These are phyloP conservation scores for Exophiala dermatitidis DNA, from an alignment of 2,329 filamentous ascomycete genomes.

Conservation along the genomic window DNA sequence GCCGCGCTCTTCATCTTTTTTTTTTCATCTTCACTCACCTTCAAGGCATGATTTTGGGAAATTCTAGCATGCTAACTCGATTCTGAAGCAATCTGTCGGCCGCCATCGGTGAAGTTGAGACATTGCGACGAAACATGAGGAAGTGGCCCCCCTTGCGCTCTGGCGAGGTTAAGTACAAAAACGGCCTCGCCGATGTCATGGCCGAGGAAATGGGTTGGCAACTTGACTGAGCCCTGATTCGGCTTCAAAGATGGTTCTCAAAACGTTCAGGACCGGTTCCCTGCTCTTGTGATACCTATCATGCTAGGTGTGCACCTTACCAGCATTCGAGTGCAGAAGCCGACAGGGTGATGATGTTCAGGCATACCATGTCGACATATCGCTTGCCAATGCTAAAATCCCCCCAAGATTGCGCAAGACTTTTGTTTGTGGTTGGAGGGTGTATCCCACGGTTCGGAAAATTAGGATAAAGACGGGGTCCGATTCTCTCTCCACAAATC, in stretches of 20 bases:
- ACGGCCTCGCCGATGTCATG: slow-evolving; percentile 46
- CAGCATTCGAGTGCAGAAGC: too few species aligned
- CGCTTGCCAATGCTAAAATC: too few species aligned
- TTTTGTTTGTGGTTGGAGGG: too few species aligned
- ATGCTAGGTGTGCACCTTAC: too few species aligned
- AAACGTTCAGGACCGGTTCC: neutral
- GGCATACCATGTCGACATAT: too few species aligned
- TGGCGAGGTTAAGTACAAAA: slow-evolving; percentile 37
- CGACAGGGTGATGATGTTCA: too few species aligned
- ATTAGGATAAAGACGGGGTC: too few species aligned
- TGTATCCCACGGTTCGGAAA: too few species aligned
- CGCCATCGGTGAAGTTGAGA: slow-evolving; percentile 45
- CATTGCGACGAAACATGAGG: slow-evolving; percentile 37
- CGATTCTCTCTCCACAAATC: too few species aligned
- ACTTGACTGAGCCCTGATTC: slow-evolving; percentile 37
- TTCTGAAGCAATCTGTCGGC: slow-evolving; percentile 39
- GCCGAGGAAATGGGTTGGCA: slow-evolving; percentile 51
- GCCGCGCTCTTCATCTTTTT: neutral
- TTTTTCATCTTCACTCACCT: neutral
- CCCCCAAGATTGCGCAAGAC: too few species aligned
- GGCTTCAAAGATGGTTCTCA: neutral
- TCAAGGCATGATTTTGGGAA: neutral
- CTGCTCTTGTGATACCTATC: too few species aligned
- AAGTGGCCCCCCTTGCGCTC: slow-evolving; percentile 47
- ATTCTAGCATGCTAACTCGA: slow-evolving; percentile 10